Base-by-base conservation (phyloP, 106 monocot species). In the Dendrobium chrysotoxum region DNA sequence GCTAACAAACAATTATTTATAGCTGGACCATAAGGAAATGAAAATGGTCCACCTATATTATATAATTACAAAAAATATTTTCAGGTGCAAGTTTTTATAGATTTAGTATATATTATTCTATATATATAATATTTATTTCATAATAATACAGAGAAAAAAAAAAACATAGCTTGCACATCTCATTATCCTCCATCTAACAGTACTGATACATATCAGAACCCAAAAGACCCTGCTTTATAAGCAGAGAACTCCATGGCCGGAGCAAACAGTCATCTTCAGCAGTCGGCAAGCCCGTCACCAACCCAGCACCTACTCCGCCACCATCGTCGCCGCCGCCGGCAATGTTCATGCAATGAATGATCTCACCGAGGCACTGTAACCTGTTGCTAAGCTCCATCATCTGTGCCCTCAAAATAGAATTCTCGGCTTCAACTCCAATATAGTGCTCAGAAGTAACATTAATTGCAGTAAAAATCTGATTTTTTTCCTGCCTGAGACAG, bases 341-440 rank as follows among this genome's bases (percentile, higher is more conserved):
- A 11, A 46, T 79, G 71, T 73, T 86, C 71, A 88, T 75, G 87
- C n/a, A 88, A 47, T 38, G 61, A 13, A 87, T 6, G 66, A 91
- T 86, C 79, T 94, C 88, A 40, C 77, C 66, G 40, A 94, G 85
- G 10, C 87, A 89, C 50, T 80, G 81, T 39, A 94, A 75, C 72
- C 94, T 82, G 58, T 44, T 77, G 66, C 28, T 77, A 78, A 94
- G 88, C 85, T 91, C 91, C 45, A 83, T 18, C 20, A 80, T 67
- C 86, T 90, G 89, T 0, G 88, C 86, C 50, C 91, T 82, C 31
- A 94, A 85, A 54, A 90, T 88, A 20, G 87, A 82, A 81, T 90
- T 94, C 72, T 90, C 83, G 18, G 87, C 79, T 30, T 92, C 88
- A 4, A 92, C 76, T 6, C 72, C 78, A 10, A 86, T 26, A 83